Percentiles rank a stretch among this genome's conserved stretches.
phyloP scores from a whole-genome alignment of 2,329 filamentous ascomycete species.

The Hysterium pulicare region DNA sequence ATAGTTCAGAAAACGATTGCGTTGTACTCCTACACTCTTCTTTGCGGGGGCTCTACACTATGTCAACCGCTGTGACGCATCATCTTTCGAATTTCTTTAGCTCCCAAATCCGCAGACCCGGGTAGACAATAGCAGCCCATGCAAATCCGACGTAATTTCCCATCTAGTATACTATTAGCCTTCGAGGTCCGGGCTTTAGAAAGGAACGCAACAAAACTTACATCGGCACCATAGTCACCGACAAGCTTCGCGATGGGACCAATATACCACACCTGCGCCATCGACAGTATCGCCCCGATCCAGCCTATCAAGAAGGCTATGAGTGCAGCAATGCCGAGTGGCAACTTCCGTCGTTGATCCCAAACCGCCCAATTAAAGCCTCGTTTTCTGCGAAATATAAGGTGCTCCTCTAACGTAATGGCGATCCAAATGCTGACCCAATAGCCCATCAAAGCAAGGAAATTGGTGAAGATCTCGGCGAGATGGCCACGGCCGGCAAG shows the following conservation, averaged over 20 bases:
- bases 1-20: too few relatives aligned
- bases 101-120: constrained; percentile 52
- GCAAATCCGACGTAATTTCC: constrained; percentile 59
- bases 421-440: constrained; percentile 65
- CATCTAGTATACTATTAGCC: constrained; percentile 38
- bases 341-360: constrained; percentile 58
- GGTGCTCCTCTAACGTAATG: constrained; percentile 60
- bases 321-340: constrained; percentile 60
- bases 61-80: too few relatives aligned
- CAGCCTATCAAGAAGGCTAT: constrained; percentile 62
- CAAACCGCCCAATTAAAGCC: constrained; percentile 61
- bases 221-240: constrained; percentile 56
- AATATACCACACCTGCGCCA: constrained; percentile 68
- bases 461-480: constrained; percentile 65
- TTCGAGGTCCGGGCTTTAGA: neutral
- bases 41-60: too few relatives aligned
- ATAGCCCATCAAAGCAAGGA: constrained; percentile 68
- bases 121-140: constrained; percentile 58
- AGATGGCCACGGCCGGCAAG: constrained; percentile 60
- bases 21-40: too few relatives aligned
- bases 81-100: constrained; percentile 49
- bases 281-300: constrained; percentile 62
- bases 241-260: constrained; percentile 59
- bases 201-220: constrained; percentile 31
- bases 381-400: constrained; percentile 55